Percentiles rank a stretch among this genome's conserved stretches.
phyloP scores from a whole-genome alignment of 352 stramenopile species.

The Phytophthora hybrid region DNA sequence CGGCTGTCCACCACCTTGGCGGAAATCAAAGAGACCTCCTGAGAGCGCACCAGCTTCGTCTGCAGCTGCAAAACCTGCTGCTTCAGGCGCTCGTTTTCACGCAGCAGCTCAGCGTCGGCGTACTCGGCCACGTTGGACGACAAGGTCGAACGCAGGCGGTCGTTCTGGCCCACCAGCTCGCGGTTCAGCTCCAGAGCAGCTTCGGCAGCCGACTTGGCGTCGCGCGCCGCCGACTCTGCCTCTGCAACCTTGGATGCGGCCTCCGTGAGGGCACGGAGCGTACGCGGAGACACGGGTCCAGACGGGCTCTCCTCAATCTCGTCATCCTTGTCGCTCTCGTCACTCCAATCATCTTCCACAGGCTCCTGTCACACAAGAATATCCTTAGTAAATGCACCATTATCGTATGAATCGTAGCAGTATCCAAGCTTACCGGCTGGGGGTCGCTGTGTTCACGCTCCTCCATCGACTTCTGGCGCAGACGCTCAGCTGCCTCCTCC shows the following conservation, averaged over 20 bases:
- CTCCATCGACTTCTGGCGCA: constrained; percentile 52
- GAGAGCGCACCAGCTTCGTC: constrained; percentile 70
- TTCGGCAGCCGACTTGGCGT: constrained; percentile 74
- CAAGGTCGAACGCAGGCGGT: constrained; percentile 66
- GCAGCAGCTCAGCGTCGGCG: constrained; percentile 67
- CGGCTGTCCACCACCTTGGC: constrained; percentile 78
- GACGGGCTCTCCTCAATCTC: constrained; percentile 8
- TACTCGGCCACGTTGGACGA: constrained; percentile 79
- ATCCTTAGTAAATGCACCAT: constrained; percentile 57
- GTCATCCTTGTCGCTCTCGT: constrained; percentile 66
- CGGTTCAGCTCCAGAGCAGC: constrained; percentile 67
- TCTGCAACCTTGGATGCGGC: constrained; percentile 80
- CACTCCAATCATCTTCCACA: constrained; percentile 86
- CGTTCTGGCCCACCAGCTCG: constrained; percentile 69
- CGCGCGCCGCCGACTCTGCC: constrained; percentile 71
- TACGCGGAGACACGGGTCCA: constrained; percentile 66
- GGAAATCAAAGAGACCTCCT: constrained; percentile 72
- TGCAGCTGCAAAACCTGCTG: constrained; percentile 78
- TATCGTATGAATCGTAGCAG: constrained; percentile 4
- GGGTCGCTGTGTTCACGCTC: constrained; percentile 54
- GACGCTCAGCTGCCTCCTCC: constrained; percentile 43
- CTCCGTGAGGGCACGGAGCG: constrained; percentile 71
- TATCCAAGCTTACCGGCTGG: constrained; percentile 59
- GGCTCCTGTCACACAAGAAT: constrained; percentile 72
- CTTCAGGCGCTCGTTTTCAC: constrained; percentile 77